Conservation (phyloP, 2,329 filamentous ascomycete genomes). For the Botrytis sinoallii region DNA sequence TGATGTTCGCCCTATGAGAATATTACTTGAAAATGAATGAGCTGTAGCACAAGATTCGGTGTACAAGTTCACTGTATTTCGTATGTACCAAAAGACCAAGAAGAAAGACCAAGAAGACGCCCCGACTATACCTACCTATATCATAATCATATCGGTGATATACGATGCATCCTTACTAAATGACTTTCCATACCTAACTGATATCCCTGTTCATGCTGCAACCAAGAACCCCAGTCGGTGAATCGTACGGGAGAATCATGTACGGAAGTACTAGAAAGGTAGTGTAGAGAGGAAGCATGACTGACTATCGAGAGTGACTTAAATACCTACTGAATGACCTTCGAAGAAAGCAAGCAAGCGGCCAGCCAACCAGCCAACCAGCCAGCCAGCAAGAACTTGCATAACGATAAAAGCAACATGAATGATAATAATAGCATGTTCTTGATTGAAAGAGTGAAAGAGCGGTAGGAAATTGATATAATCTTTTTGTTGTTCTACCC, state of each 20-base stretch:
- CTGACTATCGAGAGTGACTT: not conserved
- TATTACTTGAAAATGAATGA: not conserved
- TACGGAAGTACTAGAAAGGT: not conserved
- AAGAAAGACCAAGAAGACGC: not conserved
- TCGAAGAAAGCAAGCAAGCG: not conserved
- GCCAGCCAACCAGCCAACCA: not conserved
- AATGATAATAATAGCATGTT: not conserved
- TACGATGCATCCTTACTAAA: not conserved
- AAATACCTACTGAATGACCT: not conserved
- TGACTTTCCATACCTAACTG: not conserved
- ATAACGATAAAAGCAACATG: not conserved
- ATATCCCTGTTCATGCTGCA: conserved; percentile 8
- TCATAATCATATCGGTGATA: not conserved
- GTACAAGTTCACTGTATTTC: not conserved
- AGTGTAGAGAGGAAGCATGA: not conserved
- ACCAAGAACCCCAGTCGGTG: conserved; percentile 5
- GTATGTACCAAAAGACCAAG: not conserved
- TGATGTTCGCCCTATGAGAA: not conserved
- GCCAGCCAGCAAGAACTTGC: conserved; percentile 1
- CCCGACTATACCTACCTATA: not conserved
- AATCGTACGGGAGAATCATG: conserved; percentile 9
- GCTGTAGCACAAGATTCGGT: not conserved
- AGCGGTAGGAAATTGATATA: not conserved
- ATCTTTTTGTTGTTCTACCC: not conserved
- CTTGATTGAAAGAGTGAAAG: not conserved